Base-by-base conservation (phyloP, 441 rosid species). In the Melianthus villosus region DNA sequence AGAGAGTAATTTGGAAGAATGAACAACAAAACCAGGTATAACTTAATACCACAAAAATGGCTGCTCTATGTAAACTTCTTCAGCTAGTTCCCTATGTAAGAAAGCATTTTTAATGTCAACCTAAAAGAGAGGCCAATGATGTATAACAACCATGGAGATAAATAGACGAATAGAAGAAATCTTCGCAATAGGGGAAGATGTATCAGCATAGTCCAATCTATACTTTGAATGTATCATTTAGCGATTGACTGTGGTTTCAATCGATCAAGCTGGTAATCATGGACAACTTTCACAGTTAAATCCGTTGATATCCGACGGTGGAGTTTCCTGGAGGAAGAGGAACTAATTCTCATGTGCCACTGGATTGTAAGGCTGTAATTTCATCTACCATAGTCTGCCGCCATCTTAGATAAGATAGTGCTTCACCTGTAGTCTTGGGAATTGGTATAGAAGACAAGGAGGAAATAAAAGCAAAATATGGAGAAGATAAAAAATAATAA, bases 21-120 rank as follows among this genome's bases (percentile, higher is more conserved):
- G n/a, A n/a, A n/a, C n/a, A n/a, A n/a, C n/a, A n/a, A n/a, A n/a
- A n/a, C n/a, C n/a, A n/a, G n/a, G n/a, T n/a, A n/a, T n/a, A n/a
- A n/a, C n/a, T n/a, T n/a, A n/a, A n/a, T n/a, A n/a, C n/a, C n/a
- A n/a, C n/a, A n/a, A n/a, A n/a, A n/a, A n/a, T 0, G 34, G 45
- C 7, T 14, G 34, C 9, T 6, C 9, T 22, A 26, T 41, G 1
- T 25, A 41, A 5, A 41, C 7, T 1, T 22, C 11, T 6, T 39
- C 30, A 0, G 3, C 2, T 5, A 25, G 31, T 6, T 23, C 4
- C 0, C 31, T 9, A 15, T 40, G 44, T 22, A 40, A 22, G 10
- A 40, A 40, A 9, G 34, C 34, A 40, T 26, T 40, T n/a, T 40
- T 26, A 6, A 40, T 16, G 5, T 40, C 45, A 3, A 40, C 32